These are phyloP conservation scores for Diplocarpon mali DNA, from an alignment of 2,329 filamentous ascomycete genomes.

Conservation along the genomic window DNA sequence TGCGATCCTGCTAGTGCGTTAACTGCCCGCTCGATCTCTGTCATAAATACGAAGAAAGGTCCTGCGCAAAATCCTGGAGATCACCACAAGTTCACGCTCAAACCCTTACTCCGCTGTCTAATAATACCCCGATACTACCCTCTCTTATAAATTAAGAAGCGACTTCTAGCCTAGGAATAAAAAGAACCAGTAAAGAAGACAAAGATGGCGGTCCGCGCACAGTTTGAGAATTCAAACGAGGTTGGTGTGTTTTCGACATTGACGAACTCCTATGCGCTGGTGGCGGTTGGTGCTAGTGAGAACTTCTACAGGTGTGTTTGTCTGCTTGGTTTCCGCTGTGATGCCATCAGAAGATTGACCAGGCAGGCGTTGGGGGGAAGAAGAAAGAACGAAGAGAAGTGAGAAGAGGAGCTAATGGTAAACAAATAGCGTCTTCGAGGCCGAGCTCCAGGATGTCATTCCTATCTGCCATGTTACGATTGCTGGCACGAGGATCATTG, in stretches of 20 bases:
- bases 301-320: slow-evolving; percentile 80
- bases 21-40: neutral
- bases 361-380: too few species aligned
- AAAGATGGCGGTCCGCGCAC: slow-evolving; percentile 56
- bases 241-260: slow-evolving; percentile 94
- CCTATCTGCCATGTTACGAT: slow-evolving; percentile 96
- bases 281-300: slow-evolving; percentile 88
- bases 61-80: neutral
- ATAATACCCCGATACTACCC: neutral
- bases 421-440: slow-evolving; percentile 74
- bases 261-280: slow-evolving; percentile 93
- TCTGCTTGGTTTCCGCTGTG: neutral
- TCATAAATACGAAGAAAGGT: slow-evolving; percentile 1
- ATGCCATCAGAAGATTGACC: too few species aligned
- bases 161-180: neutral
- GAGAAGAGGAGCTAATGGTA: slow-evolving; percentile 4
- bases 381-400: too few species aligned
- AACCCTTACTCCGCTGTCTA: neutral
- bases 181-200: slow-evolving; percentile 2
- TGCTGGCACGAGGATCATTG: slow-evolving; percentile 90
- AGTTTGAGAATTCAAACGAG: slow-evolving; percentile 90
- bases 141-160: neutral
- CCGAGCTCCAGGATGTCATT: slow-evolving; percentile 93
- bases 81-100: neutral
- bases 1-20: too few species aligned